These are phyloP conservation scores for Drechslera avenae DNA, from an alignment of 2,329 filamentous ascomycete species.

Conservation along the genomic window DNA sequence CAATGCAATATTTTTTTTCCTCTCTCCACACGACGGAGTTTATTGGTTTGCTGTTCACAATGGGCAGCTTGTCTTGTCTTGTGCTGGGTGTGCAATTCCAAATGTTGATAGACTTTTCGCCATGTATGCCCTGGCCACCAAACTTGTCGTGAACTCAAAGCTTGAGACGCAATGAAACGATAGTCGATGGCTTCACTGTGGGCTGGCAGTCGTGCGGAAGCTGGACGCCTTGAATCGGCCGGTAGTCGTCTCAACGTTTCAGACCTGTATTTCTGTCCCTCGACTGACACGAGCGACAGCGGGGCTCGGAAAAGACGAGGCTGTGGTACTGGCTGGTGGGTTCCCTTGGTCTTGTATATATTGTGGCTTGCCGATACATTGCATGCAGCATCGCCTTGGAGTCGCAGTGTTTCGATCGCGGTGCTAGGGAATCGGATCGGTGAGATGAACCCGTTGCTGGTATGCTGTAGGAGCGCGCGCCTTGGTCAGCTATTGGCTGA, in stretches of 20 bases:
- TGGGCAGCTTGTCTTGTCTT: neutral
- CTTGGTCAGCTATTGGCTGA: neutral
- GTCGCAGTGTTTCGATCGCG: neutral
- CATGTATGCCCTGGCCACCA: neutral
- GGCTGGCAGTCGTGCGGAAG: neutral
- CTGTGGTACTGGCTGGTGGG: too few species aligned
- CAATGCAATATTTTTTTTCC: too few species aligned
- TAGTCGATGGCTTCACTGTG: neutral
- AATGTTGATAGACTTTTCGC: neutral
- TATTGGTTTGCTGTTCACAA: too few species aligned
- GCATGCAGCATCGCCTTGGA: neutral
- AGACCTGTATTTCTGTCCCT: neutral
- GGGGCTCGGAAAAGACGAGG: too few species aligned
- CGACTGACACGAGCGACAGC: neutral
- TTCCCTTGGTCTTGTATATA: neutral
- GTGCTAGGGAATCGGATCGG: neutral
- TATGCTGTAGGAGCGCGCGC: neutral
- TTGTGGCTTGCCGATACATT: neutral
- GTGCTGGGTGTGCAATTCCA: neutral
- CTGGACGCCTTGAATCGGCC: slow-evolving; percentile 1
- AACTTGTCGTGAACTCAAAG: neutral
- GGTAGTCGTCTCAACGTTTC: neutral
- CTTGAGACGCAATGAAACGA: slow-evolving; percentile 5
- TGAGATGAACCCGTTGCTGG: neutral
- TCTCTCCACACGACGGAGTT: too few species aligned